A percentile compares a stretch with the other conserved stretches of the same genome.
Evolutionary conservation across 768 basidiomycete genomes (phyloP).

Genomic region (Holtermanniella nyarrowii): DNA sequence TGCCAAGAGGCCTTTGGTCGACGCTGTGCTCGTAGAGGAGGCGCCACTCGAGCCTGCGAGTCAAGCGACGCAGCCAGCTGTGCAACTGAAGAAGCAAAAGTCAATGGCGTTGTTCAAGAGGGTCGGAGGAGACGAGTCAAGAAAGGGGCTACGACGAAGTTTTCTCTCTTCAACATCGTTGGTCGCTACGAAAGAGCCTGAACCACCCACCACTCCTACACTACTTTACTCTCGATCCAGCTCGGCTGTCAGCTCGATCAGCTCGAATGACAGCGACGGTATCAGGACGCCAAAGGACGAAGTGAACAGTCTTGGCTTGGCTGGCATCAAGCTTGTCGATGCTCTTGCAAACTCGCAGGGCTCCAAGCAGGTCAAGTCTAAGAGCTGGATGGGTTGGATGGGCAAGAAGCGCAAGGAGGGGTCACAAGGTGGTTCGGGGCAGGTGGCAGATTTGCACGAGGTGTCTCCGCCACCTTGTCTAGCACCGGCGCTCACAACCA

Average conservation of each 20-base stretch:
- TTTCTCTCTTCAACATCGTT: no score
- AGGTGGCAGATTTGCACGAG: neutral
- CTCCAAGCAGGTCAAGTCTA: slow-evolving; percentile 7
- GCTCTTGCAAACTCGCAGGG: slow-evolving; percentile 16
- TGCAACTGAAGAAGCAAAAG: neutral
- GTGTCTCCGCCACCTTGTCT: neutral
- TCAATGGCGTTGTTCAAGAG: neutral
- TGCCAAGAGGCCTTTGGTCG: neutral
- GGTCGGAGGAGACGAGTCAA: slow-evolving; percentile 7
- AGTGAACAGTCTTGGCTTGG: slow-evolving; percentile 8
- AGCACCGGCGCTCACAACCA: slow-evolving; percentile 2
- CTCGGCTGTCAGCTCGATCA: slow-evolving; percentile 13
- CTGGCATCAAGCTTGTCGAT: slow-evolving; percentile 15
- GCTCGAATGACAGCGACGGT: slow-evolving; percentile 18
- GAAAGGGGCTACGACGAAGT: no score
- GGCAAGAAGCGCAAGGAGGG: slow-evolving; percentile 11
- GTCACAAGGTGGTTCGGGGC: neutral
- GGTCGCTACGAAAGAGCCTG: no score
- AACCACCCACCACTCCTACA: no score
- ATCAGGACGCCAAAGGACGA: slow-evolving; percentile 19
- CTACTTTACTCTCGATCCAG: slow-evolving; percentile 20
- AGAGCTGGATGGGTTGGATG: slow-evolving; percentile 22
- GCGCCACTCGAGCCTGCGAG: neutral
- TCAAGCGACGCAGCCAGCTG: neutral
- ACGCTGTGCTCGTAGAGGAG: neutral